Evolutionary conservation across 768 basidiomycete genomes (phyloP), one percentile per base, ranked within the genome.

Genomic region (Russula lepida): DNA sequence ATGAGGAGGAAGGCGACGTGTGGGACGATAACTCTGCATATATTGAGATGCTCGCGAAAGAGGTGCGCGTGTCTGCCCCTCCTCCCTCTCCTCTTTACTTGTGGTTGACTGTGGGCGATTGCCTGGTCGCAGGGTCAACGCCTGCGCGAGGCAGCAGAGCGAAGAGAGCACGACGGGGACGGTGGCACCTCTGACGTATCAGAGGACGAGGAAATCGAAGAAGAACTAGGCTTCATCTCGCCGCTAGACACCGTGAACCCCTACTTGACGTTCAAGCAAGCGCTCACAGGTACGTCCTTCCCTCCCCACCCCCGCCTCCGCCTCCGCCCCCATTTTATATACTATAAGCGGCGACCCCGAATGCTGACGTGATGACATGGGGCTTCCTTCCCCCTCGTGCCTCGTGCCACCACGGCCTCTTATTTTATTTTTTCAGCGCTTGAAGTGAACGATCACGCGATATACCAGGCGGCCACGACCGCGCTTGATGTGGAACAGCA

Each of bases 11-110:
- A 68, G 83, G 84, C 80, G 92, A 95, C 71, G 89, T 93, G 17
- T 92, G 88, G 85, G 92, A 94, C 68, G 86, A 89, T 60, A 89
- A 92, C 67, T 91, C 90, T 8, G 89, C 87, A 7, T 95, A 93
- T 70, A 78, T 92, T 47, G 91, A 94, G 71, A 75, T 92, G 79
- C 80, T 95, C 35, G 92, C 90, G 7, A 83, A 83, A 66, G 88
- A 93, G 80, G 89, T 88, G 70, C 48, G 73, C 65, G 11, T 12
- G 56, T 55, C 65, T 51, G 3, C 27, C 51, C n/a, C n/a, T n/a
- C n/a, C 41, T 53, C 53, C 35, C 37, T 49, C 54, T 27, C 39
- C 51, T 56, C 27, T 46, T 6, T 64, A 12, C 55, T 30, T 27
- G 9, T 15, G 19, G 6, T 41, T 46, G 33, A 53, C 53, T 51